Conservation (phyloP, 805 yeast species). For the Isabelozyma heimii region DNA sequence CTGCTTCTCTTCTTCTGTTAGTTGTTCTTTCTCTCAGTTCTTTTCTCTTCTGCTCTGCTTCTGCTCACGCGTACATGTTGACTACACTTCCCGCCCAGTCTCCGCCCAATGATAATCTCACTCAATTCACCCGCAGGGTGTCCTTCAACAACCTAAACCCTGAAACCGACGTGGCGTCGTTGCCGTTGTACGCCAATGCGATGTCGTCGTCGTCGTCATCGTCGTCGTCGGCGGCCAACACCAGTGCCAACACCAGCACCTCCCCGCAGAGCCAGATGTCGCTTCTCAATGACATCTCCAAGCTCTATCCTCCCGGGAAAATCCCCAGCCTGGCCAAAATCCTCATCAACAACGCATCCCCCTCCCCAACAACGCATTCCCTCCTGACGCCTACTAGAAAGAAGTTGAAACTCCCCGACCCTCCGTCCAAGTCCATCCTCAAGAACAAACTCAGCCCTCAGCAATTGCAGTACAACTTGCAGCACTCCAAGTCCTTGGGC, state of each 20-base stretch:
- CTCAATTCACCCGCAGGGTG: conserved; percentile 33
- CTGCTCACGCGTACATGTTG: neutral
- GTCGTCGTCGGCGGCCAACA: neutral
- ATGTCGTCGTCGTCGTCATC: neutral
- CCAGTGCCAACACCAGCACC: neutral
- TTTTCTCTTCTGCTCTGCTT: neutral
- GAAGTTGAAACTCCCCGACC: conserved; percentile 14
- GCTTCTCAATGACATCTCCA: neutral
- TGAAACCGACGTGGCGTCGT: conserved; percentile 11
- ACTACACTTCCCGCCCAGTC: neutral
- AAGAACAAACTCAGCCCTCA: conserved; percentile 32
- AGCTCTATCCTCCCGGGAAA: conserved; percentile 1
- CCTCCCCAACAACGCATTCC: neutral
- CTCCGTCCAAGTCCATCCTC: conserved; percentile 39
- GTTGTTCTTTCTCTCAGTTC: neutral
- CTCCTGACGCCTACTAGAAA: conserved; percentile 3
- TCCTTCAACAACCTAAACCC: conserved; percentile 44
- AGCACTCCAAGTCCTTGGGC: conserved; percentile 9
- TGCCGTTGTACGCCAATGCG: conserved; percentile 1
- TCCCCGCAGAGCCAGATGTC: neutral
- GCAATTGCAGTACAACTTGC: conserved; percentile 19
- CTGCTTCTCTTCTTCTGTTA: neutral
- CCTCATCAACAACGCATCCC: neutral
- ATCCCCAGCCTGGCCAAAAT: neutral
- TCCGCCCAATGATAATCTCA: neutral